These are phyloP conservation scores for Alternaria brassicicola DNA, from an alignment of 2,329 filamentous ascomycete genomes.

Conservation along the genomic window DNA sequence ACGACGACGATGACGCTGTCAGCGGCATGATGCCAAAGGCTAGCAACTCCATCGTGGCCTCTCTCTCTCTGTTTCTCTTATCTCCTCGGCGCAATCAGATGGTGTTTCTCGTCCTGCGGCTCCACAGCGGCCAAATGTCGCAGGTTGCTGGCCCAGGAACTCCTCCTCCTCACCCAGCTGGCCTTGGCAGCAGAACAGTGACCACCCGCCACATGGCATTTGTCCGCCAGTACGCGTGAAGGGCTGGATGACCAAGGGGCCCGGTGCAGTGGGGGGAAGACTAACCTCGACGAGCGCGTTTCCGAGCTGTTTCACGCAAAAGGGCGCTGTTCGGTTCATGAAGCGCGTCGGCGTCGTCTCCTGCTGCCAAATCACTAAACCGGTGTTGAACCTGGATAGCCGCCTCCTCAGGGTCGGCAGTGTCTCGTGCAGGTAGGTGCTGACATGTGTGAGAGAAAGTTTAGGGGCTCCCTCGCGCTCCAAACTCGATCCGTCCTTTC, in stretches of 20 bases:
- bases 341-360: slow-evolving; percentile 35
- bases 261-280: slow-evolving; percentile 9
- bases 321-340: slow-evolving; percentile 18
- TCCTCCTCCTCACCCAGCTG: slow-evolving; percentile 26
- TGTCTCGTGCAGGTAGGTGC: slow-evolving; percentile 2
- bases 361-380: slow-evolving; percentile 47
- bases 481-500: slow-evolving; percentile 35
- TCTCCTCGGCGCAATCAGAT: not conserved
- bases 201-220: slow-evolving; percentile 17
- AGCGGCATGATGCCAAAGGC: not conserved
- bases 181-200: slow-evolving; percentile 23
- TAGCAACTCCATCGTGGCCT: slow-evolving; percentile 1
- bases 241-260: slow-evolving; percentile 16
- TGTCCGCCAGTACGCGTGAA: slow-evolving; percentile 16
- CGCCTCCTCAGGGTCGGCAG: slow-evolving; percentile 24
- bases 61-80: not conserved
- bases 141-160: slow-evolving; percentile 21
- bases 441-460: slow-evolving; percentile 5
- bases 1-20: not conserved
- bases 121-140: slow-evolving; percentile 34
- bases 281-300: slow-evolving; percentile 19
- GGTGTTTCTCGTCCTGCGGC: slow-evolving; percentile 19
- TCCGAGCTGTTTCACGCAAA: slow-evolving; percentile 42
- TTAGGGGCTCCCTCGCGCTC: slow-evolving; percentile 43
- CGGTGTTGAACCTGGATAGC: slow-evolving; percentile 34